A percentile compares a stretch with the other conserved stretches of the same genome.
Conservation (phyloP, 1,284 basidiomycete genomes). For the Grifola frondosa region DNA sequence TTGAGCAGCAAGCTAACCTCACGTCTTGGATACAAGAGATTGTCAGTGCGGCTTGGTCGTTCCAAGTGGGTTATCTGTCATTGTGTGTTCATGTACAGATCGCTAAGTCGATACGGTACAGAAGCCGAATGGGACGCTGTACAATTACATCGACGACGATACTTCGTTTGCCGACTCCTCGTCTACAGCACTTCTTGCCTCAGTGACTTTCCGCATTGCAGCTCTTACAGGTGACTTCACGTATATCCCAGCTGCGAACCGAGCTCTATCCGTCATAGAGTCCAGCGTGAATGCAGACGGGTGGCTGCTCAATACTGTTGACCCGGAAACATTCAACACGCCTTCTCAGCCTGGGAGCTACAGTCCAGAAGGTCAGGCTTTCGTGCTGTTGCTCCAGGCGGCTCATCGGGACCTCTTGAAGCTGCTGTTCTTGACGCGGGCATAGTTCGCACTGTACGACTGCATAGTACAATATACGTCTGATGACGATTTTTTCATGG, state of each 20-base stretch:
- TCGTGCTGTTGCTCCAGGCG: constrained; percentile 63
- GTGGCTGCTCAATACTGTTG: constrained; percentile 61
- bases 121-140: constrained; percentile 42
- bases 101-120: constrained; percentile 17
- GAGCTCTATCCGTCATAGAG: constrained; percentile 38
- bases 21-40: constrained; percentile 61
- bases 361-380: constrained; percentile 64
- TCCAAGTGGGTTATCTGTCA: constrained; percentile 47
- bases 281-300: constrained; percentile 41
- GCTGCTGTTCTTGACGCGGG: too few relatives aligned
- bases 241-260: constrained; percentile 43
- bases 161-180: constrained; percentile 50
- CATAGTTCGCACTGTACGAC: too few relatives aligned
- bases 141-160: constrained; percentile 50
- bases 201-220: constrained; percentile 45
- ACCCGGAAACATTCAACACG: constrained; percentile 56
- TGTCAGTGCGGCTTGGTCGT: constrained; percentile 46
- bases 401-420: constrained; percentile 58
- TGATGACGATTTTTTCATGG: too few relatives aligned
- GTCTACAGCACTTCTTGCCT: constrained; percentile 51
- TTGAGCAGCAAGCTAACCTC: constrained; percentile 47
- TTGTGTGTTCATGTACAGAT: too few relatives aligned
- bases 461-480: too few relatives aligned
- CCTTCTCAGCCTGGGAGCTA: constrained; percentile 40
- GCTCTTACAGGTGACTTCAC: constrained; percentile 29